phyloP scores from a whole-genome alignment of 2,329 filamentous ascomycete species.

The Calonectria hawksworthii region DNA sequence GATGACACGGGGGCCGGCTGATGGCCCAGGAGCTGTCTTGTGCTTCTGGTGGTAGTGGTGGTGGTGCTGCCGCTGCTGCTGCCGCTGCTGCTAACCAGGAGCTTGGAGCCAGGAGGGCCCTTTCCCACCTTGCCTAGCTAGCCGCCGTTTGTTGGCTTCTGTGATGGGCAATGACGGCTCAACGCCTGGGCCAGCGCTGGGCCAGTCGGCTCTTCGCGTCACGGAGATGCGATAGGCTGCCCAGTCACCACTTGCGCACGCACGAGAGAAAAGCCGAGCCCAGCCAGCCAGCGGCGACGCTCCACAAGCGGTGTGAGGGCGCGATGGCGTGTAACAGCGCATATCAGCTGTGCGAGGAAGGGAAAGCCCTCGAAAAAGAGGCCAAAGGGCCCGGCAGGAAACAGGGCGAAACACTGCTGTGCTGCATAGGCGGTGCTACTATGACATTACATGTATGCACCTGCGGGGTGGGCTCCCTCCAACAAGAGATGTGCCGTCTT shows the following conservation, averaged over 20 bases:
- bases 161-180: conserved; percentile 3
- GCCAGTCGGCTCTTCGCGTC: conserved; percentile 1
- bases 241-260: conserved; percentile 12
- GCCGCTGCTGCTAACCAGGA: neutral
- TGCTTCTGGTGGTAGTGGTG: neutral
- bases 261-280: neutral
- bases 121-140: neutral
- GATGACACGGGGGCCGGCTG: neutral
- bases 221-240: conserved; percentile 20
- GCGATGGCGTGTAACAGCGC: conserved; percentile 27
- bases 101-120: neutral
- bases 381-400: neutral
- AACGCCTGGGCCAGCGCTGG: conserved; percentile 1
- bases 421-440: conserved; percentile 5
- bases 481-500: neutral
- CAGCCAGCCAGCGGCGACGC: neutral
- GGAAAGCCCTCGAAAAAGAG: neutral
- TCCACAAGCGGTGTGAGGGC: conserved; percentile 28
- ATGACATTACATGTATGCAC: neutral
- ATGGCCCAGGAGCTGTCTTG: neutral
- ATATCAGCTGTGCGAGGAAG: conserved; percentile 1
- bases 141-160: conserved; percentile 4
- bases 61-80: no score
- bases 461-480: neutral
- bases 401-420: conserved; percentile 23